Evolutionary conservation across 345 rosid species (phyloP), one percentile per base, ranked within the genome.

Genomic region (Citropsis articulata): DNA sequence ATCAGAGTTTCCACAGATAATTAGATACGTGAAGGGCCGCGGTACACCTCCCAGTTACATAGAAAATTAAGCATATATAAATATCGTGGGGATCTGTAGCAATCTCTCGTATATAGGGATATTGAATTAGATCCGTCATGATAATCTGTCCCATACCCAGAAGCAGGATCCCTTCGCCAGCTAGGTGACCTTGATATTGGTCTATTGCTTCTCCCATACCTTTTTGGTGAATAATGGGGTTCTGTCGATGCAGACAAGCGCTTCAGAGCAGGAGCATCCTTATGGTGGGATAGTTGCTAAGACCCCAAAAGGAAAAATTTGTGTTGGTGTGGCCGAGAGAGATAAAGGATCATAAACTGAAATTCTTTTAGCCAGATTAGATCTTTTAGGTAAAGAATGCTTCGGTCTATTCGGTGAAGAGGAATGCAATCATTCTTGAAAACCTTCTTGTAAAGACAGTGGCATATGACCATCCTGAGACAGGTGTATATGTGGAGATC

Each of bases 111-210:
- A 72, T 66, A 48, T 18, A 77, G 75, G 35, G 84, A 82, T 71
- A 79, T 78, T 64, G 81, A 78, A 28, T 6, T 77, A 69, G 73
- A 78, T 66, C 79, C 64, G 56, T 27, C 72, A 53, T 22, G 35
- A 27, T 56, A 30, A 40, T 67, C 77, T 74, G 77, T 78, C 73
- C 59, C 72, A 53, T 50, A 70, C 55, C 79, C 56, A 69, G 77
- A 82, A 55, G 55, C 19, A 30, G 73, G 33, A 74, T 63, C 79
- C 76, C 77, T 78, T 40, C 12, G 69, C 55, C 31, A 25, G 59
- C 75, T 24, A 1, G 80, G 82, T 24, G 85, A 83, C 25, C 75
- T 50, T 72, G 82, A 79, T 2, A 38, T 50, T 27, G 67, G 76
- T 72, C 63, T 76, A 36, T 24, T 40, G 33, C 3, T 28, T 25